phyloP scores from a whole-genome alignment of 768 basidiomycete species.

The Lepiota subincarnata region DNA sequence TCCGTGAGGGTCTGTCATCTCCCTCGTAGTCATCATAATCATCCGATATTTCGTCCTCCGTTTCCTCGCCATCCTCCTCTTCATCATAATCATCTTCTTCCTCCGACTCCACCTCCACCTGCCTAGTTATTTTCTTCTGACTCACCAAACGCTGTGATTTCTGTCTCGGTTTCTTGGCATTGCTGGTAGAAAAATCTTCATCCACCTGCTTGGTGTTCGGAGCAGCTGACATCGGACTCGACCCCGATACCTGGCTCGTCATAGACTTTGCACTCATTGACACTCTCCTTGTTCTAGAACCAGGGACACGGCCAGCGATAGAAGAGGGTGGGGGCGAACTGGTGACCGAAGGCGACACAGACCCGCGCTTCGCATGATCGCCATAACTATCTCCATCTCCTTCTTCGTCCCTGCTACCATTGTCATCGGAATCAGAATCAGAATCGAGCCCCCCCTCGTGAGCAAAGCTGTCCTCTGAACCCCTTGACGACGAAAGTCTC shows the following conservation, averaged over 20 bases:
- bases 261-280: not conserved
- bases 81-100: slow-evolving; percentile 19
- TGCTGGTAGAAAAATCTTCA: slow-evolving; percentile 1
- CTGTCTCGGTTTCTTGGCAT: slow-evolving; percentile 18
- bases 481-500: not conserved
- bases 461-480: no score
- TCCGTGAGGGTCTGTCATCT: slow-evolving; percentile 16
- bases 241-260: not conserved
- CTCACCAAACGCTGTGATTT: slow-evolving; percentile 19
- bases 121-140: slow-evolving; percentile 19
- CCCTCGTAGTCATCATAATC: slow-evolving; percentile 20
- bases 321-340: not conserved
- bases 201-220: slow-evolving; percentile 7
- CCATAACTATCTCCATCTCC: no score
- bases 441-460: no score
- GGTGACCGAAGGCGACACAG: not conserved
- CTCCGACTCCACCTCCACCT: slow-evolving; percentile 11
- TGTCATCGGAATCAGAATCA: no score
- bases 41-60: slow-evolving; percentile 17
- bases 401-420: no score
- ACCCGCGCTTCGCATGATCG: not conserved
- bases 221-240: not conserved
- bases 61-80: slow-evolving; percentile 20
- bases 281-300: not conserved
- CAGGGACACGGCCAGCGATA: not conserved